phyloP scores from a whole-genome alignment of 208 protist genomes.

The Strigomonas culicis region DNA sequence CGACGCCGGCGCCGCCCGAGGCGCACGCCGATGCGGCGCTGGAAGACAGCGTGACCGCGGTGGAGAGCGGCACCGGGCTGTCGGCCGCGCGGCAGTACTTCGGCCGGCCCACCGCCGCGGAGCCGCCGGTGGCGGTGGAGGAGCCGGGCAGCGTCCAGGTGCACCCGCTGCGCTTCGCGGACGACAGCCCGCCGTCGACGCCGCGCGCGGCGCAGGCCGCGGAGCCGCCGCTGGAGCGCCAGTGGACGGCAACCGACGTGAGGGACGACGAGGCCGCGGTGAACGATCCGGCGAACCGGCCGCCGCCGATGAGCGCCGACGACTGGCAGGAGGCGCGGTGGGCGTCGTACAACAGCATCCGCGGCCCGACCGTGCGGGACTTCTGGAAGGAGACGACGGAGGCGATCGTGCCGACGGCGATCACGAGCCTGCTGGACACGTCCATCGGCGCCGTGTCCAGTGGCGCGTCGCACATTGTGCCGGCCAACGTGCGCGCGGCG shows the following conservation, averaged over 20 bases:
- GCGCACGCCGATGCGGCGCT: too few species aligned
- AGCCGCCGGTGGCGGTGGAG: slow-evolving; percentile 1
- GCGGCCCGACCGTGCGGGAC: slow-evolving; percentile 7
- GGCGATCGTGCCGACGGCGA: slow-evolving; percentile 19
- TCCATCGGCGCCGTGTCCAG: slow-evolving; percentile 16
- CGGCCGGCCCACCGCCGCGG: neutral
- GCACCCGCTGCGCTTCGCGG: neutral
- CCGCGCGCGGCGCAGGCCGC: too few species aligned
- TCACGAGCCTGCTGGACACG: slow-evolving; percentile 12
- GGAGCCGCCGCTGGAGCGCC: neutral
- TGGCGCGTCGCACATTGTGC: slow-evolving; percentile 11
- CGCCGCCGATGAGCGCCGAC: slow-evolving; percentile 21
- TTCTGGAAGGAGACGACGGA: slow-evolving; percentile 28
- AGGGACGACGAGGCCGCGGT: neutral
- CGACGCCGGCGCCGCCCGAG: too few species aligned
- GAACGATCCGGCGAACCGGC: neutral
- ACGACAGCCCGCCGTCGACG: neutral
- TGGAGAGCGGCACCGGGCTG: neutral
- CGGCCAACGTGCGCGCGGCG: slow-evolving; percentile 18
- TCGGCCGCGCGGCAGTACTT: neutral
- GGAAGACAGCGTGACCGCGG: neutral
- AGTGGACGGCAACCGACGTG: neutral
- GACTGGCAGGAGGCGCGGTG: slow-evolving; percentile 38
- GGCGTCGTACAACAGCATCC: slow-evolving; percentile 26
- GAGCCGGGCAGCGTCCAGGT: neutral